phyloP scores from a whole-genome alignment of 1,284 basidiomycete species.

The Fomes fomentarius region DNA sequence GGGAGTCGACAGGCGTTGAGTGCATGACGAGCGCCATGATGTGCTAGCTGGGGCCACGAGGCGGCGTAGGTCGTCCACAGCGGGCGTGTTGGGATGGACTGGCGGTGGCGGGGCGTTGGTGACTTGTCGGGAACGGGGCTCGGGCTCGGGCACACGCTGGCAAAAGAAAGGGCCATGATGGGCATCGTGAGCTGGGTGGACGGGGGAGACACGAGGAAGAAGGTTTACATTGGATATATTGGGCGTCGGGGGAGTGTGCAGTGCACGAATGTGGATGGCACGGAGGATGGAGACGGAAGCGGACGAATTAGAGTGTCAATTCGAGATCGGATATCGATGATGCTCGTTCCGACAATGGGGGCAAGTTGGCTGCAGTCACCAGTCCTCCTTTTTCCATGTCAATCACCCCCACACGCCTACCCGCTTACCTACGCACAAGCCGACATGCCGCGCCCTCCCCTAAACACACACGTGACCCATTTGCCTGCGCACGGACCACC shows the following conservation, averaged over 20 bases:
- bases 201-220: not conserved
- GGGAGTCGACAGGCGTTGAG: constrained; percentile 11
- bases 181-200: constrained; percentile 6
- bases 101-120: not conserved
- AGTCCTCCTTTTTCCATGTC: constrained; percentile 6
- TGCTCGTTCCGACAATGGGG: constrained; percentile 23
- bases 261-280: not conserved
- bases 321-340: constrained; percentile 23
- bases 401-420: constrained; percentile 11
- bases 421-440: constrained; percentile 17
- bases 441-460: constrained; percentile 11
- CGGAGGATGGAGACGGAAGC: constrained; percentile 16
- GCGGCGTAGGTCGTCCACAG: not conserved
- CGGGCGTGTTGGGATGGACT: too few relatives aligned
- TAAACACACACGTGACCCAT: constrained; percentile 4
- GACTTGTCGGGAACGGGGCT: not conserved
- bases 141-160: not conserved
- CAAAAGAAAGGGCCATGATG: constrained; percentile 4
- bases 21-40: constrained; percentile 23
- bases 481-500: constrained; percentile 12
- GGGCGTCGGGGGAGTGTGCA: not conserved
- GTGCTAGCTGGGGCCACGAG: not conserved
- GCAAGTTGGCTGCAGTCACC: too few relatives aligned
- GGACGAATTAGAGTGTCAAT: constrained; percentile 19
- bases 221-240: constrained; percentile 11